Conservation (phyloP, 2,329 filamentous ascomycete genomes). For the Blumeria graminis region DNA sequence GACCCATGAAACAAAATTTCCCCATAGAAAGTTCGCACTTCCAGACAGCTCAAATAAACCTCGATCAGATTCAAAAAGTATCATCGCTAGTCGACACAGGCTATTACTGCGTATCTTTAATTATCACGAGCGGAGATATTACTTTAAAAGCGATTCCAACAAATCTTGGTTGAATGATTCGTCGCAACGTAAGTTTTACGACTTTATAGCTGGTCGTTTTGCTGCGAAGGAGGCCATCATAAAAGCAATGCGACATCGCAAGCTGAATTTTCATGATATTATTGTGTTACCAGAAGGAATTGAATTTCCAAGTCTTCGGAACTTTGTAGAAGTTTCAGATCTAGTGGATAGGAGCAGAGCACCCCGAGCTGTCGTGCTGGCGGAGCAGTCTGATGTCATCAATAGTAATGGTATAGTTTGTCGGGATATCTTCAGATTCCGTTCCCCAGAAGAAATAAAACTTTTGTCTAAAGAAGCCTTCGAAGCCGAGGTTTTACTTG, state of each 20-base stretch:
- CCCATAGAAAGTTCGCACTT: neutral
- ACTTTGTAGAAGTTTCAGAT: neutral
- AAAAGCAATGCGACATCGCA: slow-evolving; percentile 33
- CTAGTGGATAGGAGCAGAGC: neutral
- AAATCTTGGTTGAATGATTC: neutral
- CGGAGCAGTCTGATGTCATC: neutral
- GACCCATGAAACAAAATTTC: neutral
- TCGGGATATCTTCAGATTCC: neutral
- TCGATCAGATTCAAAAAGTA: neutral
- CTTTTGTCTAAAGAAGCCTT: neutral
- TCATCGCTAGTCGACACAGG: neutral
- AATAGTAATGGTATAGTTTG: neutral
- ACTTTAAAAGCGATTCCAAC: neutral
- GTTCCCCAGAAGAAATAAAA: neutral
- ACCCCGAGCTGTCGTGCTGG: neutral
- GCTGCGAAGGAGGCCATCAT: slow-evolving; percentile 54
- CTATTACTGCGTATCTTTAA: neutral
- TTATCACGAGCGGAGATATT: neutral
- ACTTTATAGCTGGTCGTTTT: slow-evolving; percentile 7
- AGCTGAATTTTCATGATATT: slow-evolving; percentile 31
- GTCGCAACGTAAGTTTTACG: neutral
- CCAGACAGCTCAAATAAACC: neutral
- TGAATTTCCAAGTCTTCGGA: slow-evolving; percentile 12
- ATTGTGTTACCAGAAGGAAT: slow-evolving; percentile 13
- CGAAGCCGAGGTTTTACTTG: neutral